Evolutionary conservation across 495 filamentous ascomycete species (phyloP), one percentile per base, ranked within the genome.

Genomic region (Amorphotheca resinae): DNA sequence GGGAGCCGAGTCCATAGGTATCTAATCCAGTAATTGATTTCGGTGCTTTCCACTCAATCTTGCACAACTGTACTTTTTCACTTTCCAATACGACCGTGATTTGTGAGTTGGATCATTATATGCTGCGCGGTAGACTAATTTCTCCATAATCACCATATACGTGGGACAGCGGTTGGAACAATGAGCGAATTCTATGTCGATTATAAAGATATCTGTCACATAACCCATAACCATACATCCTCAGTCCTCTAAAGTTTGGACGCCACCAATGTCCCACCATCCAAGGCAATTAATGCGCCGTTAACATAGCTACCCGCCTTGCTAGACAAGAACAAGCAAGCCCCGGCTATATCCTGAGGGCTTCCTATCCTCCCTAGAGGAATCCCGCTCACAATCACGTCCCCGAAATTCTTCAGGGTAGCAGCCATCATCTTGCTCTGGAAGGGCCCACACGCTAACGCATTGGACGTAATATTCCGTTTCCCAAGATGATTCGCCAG

Each of bases 381-480:
- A 43, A 82, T 75, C 9, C 67, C 70, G 0, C 49, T 59, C 58
- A 74, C 69, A 52, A 91, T 82, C 21, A 58, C 55, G 9, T 84
- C 79, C 32, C 70, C 69, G 45, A 74, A 73, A 4, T 64, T 55
- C 46, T 75, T 61, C 41, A 87, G 58, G 31, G 80, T 84, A 31
- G 71, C 76, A 9, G 74, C 74, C 83, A 86, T 87, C 83, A 87
- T 89, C 63, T 84, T 85, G 46, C 75, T 82, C 55, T 84, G 67
- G 51, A 89, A 89, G 11, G 83, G 82, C 8, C 84, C 83, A 50
- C 82, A 87, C 23, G 84, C 84, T 40, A 89, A 65, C 0, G 77
- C 68, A 42, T 87, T 86, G 1, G 69, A 79, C 58, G 84, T 87
- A 42, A 91, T 73, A 48, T 77, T 69, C 31, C 80, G 64, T 42